phyloP scores from a whole-genome alignment of 805 yeast species.

The Barnettozyma wickerhamii region DNA sequence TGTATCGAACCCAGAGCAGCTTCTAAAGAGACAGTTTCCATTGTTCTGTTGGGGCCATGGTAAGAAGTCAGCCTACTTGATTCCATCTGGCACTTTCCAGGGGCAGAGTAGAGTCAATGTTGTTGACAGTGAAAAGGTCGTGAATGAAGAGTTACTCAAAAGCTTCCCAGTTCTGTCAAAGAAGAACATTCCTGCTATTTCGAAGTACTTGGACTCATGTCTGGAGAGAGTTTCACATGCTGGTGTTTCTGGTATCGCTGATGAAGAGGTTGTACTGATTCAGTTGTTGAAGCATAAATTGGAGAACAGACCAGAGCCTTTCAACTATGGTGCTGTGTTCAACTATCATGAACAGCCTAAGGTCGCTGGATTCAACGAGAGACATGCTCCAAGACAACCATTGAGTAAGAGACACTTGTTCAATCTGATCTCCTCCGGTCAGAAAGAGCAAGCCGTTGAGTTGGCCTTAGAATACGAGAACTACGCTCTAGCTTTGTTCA shows the following conservation, averaged over 20 bases:
- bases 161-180: conserved; percentile 32
- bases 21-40: conserved; percentile 66
- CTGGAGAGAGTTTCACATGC: conserved; percentile 8
- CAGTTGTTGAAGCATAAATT: conserved; percentile 23
- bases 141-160: conserved; percentile 30
- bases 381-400: conserved; percentile 20
- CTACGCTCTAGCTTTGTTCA: conserved; percentile 72
- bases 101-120: conserved; percentile 32
- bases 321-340: conserved; percentile 20
- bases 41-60: conserved; percentile 62
- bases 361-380: conserved; percentile 1
- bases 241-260: conserved; percentile 47
- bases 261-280: conserved; percentile 64
- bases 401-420: conserved; percentile 31
- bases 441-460: conserved; percentile 60
- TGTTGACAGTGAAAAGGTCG: conserved; percentile 28
- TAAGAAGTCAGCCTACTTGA: conserved; percentile 38
- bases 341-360: conserved; percentile 14
- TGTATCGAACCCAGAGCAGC: conserved; percentile 53
- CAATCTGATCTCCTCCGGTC: conserved; percentile 66
- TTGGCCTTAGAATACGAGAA: conserved; percentile 59
- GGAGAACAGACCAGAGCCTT: conserved; percentile 10
- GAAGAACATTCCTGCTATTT: conserved; percentile 26
- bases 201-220: conserved; percentile 23
- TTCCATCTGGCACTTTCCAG: conserved; percentile 32